Evolutionary conservation across 2,329 filamentous ascomycete species (phyloP).

Genomic region (Diaporthe sp.): DNA sequence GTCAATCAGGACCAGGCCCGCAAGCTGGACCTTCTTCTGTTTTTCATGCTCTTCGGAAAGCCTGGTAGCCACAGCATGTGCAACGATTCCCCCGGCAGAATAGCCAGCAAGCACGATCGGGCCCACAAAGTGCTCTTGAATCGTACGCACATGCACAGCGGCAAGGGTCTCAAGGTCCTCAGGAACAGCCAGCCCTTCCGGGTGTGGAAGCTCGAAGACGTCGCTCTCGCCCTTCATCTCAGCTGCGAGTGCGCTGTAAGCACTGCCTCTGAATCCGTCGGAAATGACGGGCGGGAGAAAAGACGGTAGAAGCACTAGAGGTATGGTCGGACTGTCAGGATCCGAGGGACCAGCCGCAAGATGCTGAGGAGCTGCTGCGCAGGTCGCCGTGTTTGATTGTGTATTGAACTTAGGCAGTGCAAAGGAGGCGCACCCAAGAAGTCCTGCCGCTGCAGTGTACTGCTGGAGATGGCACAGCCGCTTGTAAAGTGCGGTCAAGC

Average conservation of each 20-base stretch:
- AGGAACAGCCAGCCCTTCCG: background rate
- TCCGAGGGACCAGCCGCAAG: background rate
- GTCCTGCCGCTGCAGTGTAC: background rate
- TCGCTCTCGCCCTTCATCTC: background rate
- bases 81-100: background rate
- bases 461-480: background rate
- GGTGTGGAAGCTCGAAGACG: conserved; percentile 5
- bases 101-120: background rate
- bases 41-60: background rate
- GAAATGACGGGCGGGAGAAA: background rate
- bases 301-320: background rate
- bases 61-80: background rate
- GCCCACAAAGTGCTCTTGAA: background rate
- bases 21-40: background rate
- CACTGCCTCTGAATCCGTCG: background rate
- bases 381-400: background rate
- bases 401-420: background rate
- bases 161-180: background rate
- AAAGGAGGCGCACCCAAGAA: background rate
- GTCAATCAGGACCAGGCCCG: background rate
- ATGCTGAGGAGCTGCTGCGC: background rate
- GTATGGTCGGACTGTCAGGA: background rate
- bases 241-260: background rate
- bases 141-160: background rate
- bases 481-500: conserved; percentile 3